Evolutionary conservation across 371 early-diverging fungal genomes (phyloP), one percentile per base, ranked within the genome.

Genomic region (Mortierella polycephala): DNA sequence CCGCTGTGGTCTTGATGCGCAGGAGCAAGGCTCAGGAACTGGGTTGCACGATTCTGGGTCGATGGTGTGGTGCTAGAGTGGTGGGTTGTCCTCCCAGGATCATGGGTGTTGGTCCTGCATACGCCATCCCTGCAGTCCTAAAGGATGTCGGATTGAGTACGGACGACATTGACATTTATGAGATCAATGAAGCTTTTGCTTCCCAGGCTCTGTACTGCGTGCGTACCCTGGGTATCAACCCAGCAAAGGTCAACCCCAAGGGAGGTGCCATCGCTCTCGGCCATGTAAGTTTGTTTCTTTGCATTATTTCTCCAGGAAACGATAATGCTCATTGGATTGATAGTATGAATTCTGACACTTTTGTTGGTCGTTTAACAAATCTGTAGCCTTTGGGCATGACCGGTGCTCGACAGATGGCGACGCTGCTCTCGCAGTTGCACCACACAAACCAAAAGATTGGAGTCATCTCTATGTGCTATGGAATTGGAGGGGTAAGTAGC

Each of bases 261-360:
- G 99, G 99, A 71, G 99, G 99, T 59, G 97, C 99, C 49, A 98
- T 99, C 79, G 98, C 98, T n/a, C 88, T 98, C 49, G 99, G 98
- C 59, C 98, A 98, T 85, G 75, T 75, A 69, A 46, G 70, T 50
- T 47, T 18, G 49, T 0, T 46, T 13, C 3, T 18, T 13, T 13
- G 20, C 37, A 7, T 30, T 21, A 41, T 13, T 52, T 11, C 30
- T 4, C 11, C n/a, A n/a, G n/a, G n/a, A n/a, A n/a, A n/a, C n/a
- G n/a, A n/a, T n/a, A n/a, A n/a, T n/a, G n/a, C n/a, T n/a, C n/a
- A n/a, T n/a, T n/a, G n/a, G n/a, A n/a, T n/a, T n/a, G n/a, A n/a
- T n/a, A n/a, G n/a, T n/a, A n/a, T n/a, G n/a, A n/a, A n/a, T n/a
- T n/a, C n/a, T n/a, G n/a, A n/a, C n/a, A n/a, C n/a, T n/a, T n/a